Base-by-base conservation (phyloP, 1,139 yeast species). In the Arxiozyma heterogenica region DNA sequence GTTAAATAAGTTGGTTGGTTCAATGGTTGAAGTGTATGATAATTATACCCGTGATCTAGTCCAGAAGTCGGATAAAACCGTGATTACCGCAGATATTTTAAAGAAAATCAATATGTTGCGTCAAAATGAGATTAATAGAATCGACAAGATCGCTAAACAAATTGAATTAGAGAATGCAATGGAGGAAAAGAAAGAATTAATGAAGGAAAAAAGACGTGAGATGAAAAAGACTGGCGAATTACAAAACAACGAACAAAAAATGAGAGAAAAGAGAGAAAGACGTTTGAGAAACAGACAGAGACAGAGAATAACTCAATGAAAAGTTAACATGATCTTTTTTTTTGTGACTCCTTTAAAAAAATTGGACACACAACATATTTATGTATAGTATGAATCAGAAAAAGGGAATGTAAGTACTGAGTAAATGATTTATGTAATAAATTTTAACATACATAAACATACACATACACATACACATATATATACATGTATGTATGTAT, bases 181-280 rank as follows among this genome's bases (percentile, higher is more conserved):
- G 70, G 84, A 83, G 85, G 84, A 72, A 81, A 82, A 70, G 82
- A 81, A 71, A 81, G 83, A 69, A 78, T 79, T 66, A 78, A 82
- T 64, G 67, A 74, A 64, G 81, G 82, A 63, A 74, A 76, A 58
- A 68, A 77, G 66, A 59, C 67, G 68, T 53, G 75, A 84, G 64
- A 49, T 64, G 56, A 67, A 64, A 54, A 61, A 59, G 45, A 81
- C 87, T 58, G 90, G 84, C 67, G 88, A 84, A 65, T 87, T 82
- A 70, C 82, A 83, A 63, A 88, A 84, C 72, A 71, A 79, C 54
- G 94, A 86, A 64, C 85, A 81, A 73, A 88, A 84, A 74, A 82
- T 80, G 73, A 75, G 75, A 59, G 84, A 78, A 55, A 79, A 79
- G 68, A 79, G 79, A 63, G 77, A 74, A 59, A 73, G 81, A 64